phyloP scores from a whole-genome alignment of 2,329 filamentous ascomycete species.

The Trichoderma gracile region DNA sequence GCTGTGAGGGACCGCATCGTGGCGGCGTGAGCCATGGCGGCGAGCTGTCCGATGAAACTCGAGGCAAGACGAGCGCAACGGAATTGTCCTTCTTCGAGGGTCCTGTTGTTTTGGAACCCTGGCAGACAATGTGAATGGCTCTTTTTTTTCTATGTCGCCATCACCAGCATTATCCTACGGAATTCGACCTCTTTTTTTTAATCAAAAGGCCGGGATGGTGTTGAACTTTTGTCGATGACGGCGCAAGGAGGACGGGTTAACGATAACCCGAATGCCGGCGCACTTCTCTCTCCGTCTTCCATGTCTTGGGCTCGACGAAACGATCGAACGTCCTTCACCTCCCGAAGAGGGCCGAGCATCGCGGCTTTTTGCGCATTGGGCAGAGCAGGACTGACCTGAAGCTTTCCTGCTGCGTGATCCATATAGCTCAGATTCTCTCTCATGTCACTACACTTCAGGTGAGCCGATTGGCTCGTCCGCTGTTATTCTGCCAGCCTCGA shows the following conservation, averaged over 20 bases:
- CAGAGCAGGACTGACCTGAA: background rate
- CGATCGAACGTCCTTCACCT: background rate
- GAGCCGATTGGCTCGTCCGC: conserved; percentile 36
- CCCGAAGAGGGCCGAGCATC: background rate
- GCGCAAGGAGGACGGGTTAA: conserved; percentile 21
- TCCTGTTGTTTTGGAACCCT: too few species aligned
- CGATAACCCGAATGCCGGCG: conserved; percentile 14
- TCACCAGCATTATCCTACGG: background rate
- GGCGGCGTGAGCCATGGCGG: conserved; percentile 26
- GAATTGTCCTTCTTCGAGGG: too few species aligned
- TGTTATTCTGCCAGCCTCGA: background rate
- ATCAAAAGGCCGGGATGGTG: conserved; percentile 11
- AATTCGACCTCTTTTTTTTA: conserved; percentile 1
- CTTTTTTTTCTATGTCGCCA: background rate
- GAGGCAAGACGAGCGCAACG: too few species aligned
- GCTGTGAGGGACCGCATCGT: conserved; percentile 20
- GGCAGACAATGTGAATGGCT: background rate
- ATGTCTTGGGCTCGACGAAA: conserved; percentile 1
- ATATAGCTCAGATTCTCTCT: background rate
- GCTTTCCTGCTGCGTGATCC: background rate
- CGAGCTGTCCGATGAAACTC: background rate
- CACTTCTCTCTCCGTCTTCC: background rate
- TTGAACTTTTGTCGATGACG: conserved; percentile 9
- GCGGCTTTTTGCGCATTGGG: background rate
- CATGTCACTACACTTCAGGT: conserved; percentile 33